Evolutionary conservation across 2,329 filamentous ascomycete genomes (phyloP).

Genomic region (Alternaria gaisen): DNA sequence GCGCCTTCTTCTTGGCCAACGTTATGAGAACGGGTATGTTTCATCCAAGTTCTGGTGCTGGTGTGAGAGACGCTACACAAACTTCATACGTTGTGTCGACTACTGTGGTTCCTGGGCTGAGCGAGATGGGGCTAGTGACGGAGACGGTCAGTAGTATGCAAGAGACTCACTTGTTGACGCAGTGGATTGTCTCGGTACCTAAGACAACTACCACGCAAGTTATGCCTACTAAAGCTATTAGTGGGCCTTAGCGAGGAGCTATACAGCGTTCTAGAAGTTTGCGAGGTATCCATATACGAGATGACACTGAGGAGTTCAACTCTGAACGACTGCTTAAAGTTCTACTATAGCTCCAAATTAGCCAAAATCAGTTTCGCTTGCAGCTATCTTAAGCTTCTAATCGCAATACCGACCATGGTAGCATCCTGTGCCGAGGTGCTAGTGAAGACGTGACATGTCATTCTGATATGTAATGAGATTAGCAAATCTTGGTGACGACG

Average conservation of each 20-base stretch:
- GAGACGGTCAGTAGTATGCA: not conserved
- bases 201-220: not conserved
- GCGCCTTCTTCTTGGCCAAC: not conserved
- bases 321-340: too few relatives aligned
- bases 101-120: not conserved
- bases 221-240: not conserved
- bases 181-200: not conserved
- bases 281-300: not conserved
- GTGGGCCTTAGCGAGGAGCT: too few relatives aligned
- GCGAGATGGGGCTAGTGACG: not conserved
- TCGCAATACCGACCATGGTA: not conserved
- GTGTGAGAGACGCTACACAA: not conserved
- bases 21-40: not conserved
- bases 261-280: too few relatives aligned
- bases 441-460: too few relatives aligned
- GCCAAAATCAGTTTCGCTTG: too few relatives aligned
- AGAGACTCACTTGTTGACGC: not conserved
- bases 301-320: too few relatives aligned
- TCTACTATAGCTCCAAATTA: too few relatives aligned
- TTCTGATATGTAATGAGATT: not conserved
- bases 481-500: not conserved
- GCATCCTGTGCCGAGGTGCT: not conserved
- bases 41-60: not conserved
- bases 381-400: not conserved
- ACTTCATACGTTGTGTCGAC: not conserved